Conservation (phyloP, 108 stramenopile species). For the Asterionellopsis glacialis region DNA sequence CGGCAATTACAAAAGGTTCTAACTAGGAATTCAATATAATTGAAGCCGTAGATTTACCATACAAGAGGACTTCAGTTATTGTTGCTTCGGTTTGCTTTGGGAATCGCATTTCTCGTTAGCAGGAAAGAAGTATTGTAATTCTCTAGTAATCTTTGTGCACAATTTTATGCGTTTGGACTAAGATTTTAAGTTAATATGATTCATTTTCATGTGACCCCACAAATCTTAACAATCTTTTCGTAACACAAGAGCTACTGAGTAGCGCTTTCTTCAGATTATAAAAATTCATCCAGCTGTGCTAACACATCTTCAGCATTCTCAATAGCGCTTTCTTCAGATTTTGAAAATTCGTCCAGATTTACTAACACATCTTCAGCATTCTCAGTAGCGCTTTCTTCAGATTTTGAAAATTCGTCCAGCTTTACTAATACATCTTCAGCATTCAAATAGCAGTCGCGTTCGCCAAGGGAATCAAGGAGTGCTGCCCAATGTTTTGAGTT, state of each 20-base stretch:
- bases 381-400: background rate
- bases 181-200: too few species aligned
- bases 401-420: background rate
- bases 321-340: background rate
- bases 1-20: conserved; percentile 2
- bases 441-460: background rate
- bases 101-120: background rate
- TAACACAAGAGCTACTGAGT: too few species aligned
- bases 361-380: background rate
- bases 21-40: background rate
- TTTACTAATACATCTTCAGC: background rate
- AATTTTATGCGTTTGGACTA: too few species aligned
- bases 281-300: background rate
- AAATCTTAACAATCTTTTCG: too few species aligned
- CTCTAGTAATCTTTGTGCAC: too few species aligned
- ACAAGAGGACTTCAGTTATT: background rate
- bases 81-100: background rate
- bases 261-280: background rate
- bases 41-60: background rate
- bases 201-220: too few species aligned
- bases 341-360: background rate
- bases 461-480: background rate
- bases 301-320: background rate
- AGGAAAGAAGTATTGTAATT: background rate
- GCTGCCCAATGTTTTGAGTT: conserved; percentile 3